phyloP scores from a whole-genome alignment of 441 rosid genomes.

The Capsella rubella region DNA sequence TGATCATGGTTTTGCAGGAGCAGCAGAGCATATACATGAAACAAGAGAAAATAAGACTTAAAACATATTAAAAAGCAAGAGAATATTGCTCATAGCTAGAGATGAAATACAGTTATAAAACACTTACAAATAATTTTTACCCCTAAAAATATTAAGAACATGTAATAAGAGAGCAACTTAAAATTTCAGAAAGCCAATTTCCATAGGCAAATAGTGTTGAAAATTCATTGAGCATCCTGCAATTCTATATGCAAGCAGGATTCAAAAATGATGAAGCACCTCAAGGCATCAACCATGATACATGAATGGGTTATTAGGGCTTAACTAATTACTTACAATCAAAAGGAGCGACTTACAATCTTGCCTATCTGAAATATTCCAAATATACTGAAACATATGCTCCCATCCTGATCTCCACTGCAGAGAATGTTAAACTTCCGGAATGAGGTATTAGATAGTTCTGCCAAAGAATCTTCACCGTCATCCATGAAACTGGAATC shows the following conservation, averaged over 20 bases:
- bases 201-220: slow-evolving; percentile 1
- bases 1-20: slow-evolving; percentile 50
- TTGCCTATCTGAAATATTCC: slow-evolving; percentile 88
- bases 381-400: slow-evolving; percentile 80
- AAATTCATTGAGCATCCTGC: neutral
- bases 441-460: slow-evolving; percentile 76
- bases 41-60: slow-evolving; percentile 25
- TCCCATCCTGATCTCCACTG: slow-evolving; percentile 85
- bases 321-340: slow-evolving; percentile 17
- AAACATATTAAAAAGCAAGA: neutral
- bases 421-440: slow-evolving; percentile 80
- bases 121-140: slow-evolving; percentile 7
- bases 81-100: neutral
- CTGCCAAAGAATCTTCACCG: slow-evolving; percentile 76
- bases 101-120: neutral
- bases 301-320: neutral
- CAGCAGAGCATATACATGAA: slow-evolving; percentile 26
- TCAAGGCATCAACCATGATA: slow-evolving; percentile 7
- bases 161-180: slow-evolving; percentile 1
- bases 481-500: slow-evolving; percentile 82
- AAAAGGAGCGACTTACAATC: slow-evolving; percentile 65
- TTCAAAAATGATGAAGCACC: slow-evolving; percentile 14
- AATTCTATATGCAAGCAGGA: slow-evolving; percentile 10
- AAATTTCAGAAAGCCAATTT: slow-evolving; percentile 19
- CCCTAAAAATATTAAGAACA: neutral